A percentile compares a stretch with the other conserved stretches of the same genome.
These are phyloP conservation scores for Neonectria ditissima DNA, from an alignment of 2,329 filamentous ascomycete species.

Conservation along the genomic window DNA sequence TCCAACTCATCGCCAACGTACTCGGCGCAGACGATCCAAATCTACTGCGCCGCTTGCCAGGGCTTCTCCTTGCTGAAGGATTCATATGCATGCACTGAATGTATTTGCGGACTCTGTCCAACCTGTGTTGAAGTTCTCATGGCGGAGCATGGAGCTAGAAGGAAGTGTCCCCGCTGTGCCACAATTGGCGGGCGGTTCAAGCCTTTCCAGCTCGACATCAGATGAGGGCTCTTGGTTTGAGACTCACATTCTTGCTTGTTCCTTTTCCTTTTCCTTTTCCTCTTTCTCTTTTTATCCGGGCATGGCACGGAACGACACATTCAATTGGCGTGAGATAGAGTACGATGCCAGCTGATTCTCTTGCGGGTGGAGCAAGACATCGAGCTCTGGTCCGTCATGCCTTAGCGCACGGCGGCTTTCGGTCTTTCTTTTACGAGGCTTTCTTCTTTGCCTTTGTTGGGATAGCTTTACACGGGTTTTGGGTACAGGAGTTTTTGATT, in stretches of 20 bases:
- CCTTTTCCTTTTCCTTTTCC: conserved; percentile 18
- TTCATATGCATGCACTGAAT: conserved; percentile 95
- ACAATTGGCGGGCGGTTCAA: conserved; percentile 85
- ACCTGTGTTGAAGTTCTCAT: conserved; percentile 87
- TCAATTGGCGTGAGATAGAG: conserved; percentile 44
- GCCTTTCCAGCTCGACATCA: conserved; percentile 85
- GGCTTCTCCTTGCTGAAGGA: conserved; percentile 81
- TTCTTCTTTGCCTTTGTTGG: conserved; percentile 27
- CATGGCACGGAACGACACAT: conserved; percentile 35
- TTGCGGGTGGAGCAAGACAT: conserved; percentile 38
- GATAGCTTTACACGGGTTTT: conserved; percentile 33
- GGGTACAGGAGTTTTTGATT: conserved; percentile 43
- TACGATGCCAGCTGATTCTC: conserved; percentile 39
- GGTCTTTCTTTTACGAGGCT: conserved; percentile 34
- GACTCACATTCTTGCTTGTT: conserved; percentile 34
- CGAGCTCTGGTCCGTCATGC: conserved; percentile 34
- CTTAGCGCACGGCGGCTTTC: conserved; percentile 31
- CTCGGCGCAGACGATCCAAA: conserved; percentile 81
- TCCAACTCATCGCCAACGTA: conserved; percentile 79
- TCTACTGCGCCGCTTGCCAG: conserved; percentile 92
- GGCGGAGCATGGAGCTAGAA: conserved; percentile 78
- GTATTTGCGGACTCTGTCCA: conserved; percentile 91
- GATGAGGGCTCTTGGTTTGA: conserved; percentile 59
- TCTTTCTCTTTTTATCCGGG: conserved; percentile 17
- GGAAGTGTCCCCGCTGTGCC: conserved; percentile 83